Conservation (phyloP, 768 basidiomycete genomes). For the Fibroporia radiculosa region DNA sequence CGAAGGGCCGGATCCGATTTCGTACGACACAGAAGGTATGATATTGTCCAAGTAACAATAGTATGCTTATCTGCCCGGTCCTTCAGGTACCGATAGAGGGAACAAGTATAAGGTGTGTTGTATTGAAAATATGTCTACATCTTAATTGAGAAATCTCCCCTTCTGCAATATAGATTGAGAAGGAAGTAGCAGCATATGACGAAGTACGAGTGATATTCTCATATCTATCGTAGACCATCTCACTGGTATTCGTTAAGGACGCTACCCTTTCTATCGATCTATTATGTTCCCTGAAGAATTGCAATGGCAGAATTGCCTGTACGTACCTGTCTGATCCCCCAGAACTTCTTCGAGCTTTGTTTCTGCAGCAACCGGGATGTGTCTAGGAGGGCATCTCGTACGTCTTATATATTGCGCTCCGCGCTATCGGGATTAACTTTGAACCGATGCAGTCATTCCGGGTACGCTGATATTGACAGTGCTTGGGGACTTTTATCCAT, state of each 20-base stretch:
- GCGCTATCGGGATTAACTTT: background rate
- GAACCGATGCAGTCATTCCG: slow-evolving; percentile 36
- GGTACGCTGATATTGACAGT: slow-evolving; percentile 24
- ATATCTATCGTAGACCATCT: background rate
- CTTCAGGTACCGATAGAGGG: slow-evolving; percentile 76
- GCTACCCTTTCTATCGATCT: slow-evolving; percentile 72
- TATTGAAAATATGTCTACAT: background rate
- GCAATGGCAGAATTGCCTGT: slow-evolving; percentile 90
- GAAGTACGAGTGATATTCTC: slow-evolving; percentile 41
- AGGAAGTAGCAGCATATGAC: slow-evolving; percentile 80
- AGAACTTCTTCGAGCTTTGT: slow-evolving; percentile 16
- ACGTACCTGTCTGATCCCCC: slow-evolving; percentile 15
- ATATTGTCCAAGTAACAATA: background rate
- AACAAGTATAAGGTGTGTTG: slow-evolving; percentile 76
- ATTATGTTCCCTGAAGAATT: slow-evolving; percentile 63
- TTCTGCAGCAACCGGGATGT: slow-evolving; percentile 76
- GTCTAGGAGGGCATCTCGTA: slow-evolving; percentile 81
- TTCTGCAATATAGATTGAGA: slow-evolving; percentile 57
- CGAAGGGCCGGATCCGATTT: slow-evolving; percentile 77
- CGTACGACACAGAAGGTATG: slow-evolving; percentile 80
- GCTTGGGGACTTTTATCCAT: background rate
- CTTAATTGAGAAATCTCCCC: background rate
- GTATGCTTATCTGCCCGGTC: background rate
- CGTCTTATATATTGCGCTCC: slow-evolving; percentile 16
- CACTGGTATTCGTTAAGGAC: too few species aligned